phyloP scores from a whole-genome alignment of 2,329 filamentous ascomycete genomes.

The Dothistroma septosporum region DNA sequence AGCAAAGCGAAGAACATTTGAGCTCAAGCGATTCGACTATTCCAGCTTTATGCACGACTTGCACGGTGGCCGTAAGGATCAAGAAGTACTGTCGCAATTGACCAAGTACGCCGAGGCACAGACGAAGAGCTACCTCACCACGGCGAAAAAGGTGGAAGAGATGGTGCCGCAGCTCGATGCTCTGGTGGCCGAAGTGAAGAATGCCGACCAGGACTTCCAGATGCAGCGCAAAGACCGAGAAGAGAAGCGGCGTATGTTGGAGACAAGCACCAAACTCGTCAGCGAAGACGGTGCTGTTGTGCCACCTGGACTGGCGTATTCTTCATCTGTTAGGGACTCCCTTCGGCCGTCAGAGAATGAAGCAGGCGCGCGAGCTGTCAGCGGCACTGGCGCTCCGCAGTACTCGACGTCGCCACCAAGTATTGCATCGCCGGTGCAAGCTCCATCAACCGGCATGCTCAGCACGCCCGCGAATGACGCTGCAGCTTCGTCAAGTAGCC shows the following conservation, averaged over 20 bases:
- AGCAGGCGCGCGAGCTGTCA: constrained; percentile 19
- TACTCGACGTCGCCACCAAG: constrained; percentile 32
- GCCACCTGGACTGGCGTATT: constrained; percentile 27
- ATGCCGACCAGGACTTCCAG: constrained; percentile 94
- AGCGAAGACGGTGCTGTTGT: constrained; percentile 31
- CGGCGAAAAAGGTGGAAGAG: constrained; percentile 81
- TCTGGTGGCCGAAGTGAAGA: constrained; percentile 78
- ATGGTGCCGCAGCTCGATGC: constrained; percentile 88
- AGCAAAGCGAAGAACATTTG: constrained; percentile 86
- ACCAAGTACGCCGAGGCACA: constrained; percentile 93
- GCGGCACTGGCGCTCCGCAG: constrained; percentile 17
- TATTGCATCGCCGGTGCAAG: constrained; percentile 20
- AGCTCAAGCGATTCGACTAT: constrained; percentile 96
- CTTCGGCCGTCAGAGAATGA: constrained; percentile 24
- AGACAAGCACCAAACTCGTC: constrained; percentile 69
- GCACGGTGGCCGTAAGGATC: constrained; percentile 97
- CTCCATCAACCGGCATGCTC: constrained; percentile 23
- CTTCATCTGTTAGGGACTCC: constrained; percentile 25
- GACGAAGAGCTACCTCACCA: constrained; percentile 73
- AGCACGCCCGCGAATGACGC: constrained; percentile 18
- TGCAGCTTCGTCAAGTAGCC: constrained; percentile 21
- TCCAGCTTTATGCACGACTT: constrained; percentile 98
- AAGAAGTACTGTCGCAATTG: constrained; percentile 89
- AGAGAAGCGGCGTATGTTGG: constrained; percentile 83
- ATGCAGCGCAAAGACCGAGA: constrained; percentile 92